Evolutionary conservation across 179 eudicot genomes (phyloP), one percentile per base, ranked within the genome.

Genomic region (Amaranthus tricolor): DNA sequence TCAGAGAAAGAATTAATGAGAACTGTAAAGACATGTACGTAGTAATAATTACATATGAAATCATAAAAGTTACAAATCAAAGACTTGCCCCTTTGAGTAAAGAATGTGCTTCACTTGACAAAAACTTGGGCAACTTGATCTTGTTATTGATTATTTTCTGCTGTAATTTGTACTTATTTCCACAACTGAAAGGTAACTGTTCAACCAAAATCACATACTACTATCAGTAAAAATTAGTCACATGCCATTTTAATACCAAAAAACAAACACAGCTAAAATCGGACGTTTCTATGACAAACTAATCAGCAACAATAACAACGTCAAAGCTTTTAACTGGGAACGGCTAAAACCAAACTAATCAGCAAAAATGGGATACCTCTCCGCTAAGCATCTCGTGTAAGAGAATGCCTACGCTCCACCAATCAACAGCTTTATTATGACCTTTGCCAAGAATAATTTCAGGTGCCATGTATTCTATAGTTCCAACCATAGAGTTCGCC

Each of bases 401-500:
- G 67, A 91, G 79, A 70, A 91, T 80, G 7, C 97, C 95, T 9
- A 91, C 85, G 73, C 97, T 91, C 97, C 97, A 90, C 95, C 97
- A 90, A 68, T 91, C 93, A 40, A 88, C 96, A 78, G 86, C 87
- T 80, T 88, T 88, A 58, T 90, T 83, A 77, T 92, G 93, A 20
- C 96, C 93, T 78, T 88, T 90, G 73, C 93, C 96, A 64, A 87
- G 83, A 75, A 88, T 66, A 57, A 88, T 88, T 83, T 92, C 96
- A 48, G 96, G 97, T 56, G 97, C 81, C 93, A 88, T 90, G 60
- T 88, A 92, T 77, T 92, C 97, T 9, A 77, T 72, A 15, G 97
- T 92, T 68, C 97, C 96, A 74, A 89, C 86, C 85, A 92, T 59
- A 5, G 96, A 88, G 74, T 92, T 90, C 21, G 91, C 78, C 71